These are phyloP conservation scores for Flaveria brownii DNA, from an alignment of 129 eudicot genomes.

Conservation along the genomic window DNA sequence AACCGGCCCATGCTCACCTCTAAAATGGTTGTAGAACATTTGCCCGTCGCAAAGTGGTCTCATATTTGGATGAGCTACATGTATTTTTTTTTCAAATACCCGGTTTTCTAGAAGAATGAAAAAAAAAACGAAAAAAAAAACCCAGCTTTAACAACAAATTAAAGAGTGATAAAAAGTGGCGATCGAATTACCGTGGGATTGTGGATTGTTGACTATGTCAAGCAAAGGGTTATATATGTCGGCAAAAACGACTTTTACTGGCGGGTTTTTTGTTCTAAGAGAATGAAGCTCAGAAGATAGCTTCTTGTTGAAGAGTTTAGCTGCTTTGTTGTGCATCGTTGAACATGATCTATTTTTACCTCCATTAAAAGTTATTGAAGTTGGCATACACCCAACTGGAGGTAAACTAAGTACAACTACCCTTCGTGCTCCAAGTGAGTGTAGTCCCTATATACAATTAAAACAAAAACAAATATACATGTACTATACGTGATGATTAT, in stretches of 20 bases:
- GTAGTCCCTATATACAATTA: constrained; percentile 23
- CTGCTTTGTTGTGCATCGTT: constrained; percentile 25
- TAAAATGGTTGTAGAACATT: too few species aligned
- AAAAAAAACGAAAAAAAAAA: background rate
- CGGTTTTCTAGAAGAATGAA: too few species aligned
- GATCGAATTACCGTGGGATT: constrained; percentile 48
- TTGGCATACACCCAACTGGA: constrained; percentile 53
- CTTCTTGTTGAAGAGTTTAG: constrained; percentile 29
- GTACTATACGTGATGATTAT: too few species aligned
- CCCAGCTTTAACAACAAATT: background rate
- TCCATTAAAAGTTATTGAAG: constrained; percentile 34
- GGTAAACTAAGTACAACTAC: constrained; percentile 38
- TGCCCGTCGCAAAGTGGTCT: too few species aligned
- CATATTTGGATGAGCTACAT: too few species aligned
- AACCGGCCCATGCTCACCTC: too few species aligned
- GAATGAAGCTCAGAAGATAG: constrained; percentile 30
- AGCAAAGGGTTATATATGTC: constrained; percentile 41
- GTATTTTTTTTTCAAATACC: too few species aligned
- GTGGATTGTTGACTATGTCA: constrained; percentile 44
- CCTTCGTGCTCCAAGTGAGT: constrained; percentile 44
- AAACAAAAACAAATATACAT: background rate
- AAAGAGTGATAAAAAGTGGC: background rate
- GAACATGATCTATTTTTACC: constrained; percentile 35
- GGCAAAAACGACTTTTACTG: constrained; percentile 38
- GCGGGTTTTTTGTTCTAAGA: constrained; percentile 31